A percentile compares a stretch with the other conserved stretches of the same genome.
These are phyloP conservation scores for Xylaria hypoxylon DNA, from an alignment of 2,329 filamentous ascomycete genomes.

Conservation along the genomic window DNA sequence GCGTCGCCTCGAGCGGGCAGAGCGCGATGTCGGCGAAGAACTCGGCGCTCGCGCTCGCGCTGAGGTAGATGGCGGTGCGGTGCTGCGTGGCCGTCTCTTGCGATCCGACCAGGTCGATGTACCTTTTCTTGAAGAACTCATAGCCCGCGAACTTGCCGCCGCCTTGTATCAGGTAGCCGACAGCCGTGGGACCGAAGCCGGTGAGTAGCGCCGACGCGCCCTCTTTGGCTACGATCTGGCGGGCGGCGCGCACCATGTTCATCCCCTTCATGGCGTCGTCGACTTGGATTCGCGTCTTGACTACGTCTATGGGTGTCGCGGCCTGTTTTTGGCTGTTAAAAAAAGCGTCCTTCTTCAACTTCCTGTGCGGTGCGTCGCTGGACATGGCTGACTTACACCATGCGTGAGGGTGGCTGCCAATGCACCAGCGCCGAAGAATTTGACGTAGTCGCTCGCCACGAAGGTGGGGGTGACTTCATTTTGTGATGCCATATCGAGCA, in stretches of 20 bases:
- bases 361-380: neutral
- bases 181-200: constrained; percentile 85
- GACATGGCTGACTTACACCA: constrained; percentile 54
- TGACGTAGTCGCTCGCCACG: constrained; percentile 59
- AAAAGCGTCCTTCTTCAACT: neutral
- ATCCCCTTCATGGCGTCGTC: constrained; percentile 86
- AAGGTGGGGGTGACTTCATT: constrained; percentile 54
- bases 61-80: constrained; percentile 75
- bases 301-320: constrained; percentile 72
- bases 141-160: constrained; percentile 93
- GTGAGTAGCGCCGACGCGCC: constrained; percentile 84
- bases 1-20: constrained; percentile 89
- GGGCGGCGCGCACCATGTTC: constrained; percentile 83
- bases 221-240: constrained; percentile 81
- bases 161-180: constrained; percentile 90
- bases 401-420: constrained; percentile 65
- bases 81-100: constrained; percentile 58
- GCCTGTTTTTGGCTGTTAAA: constrained; percentile 51
- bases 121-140: constrained; percentile 93
- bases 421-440: constrained; percentile 66
- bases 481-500: constrained; percentile 38
- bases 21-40: constrained; percentile 83
- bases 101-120: constrained; percentile 75
- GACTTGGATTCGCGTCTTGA: constrained; percentile 93
- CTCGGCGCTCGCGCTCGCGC: constrained; percentile 75